Evolutionary conservation across 192 early-diverging fungal genomes (phyloP).

Genomic region (Kickxella alabastrina): DNA sequence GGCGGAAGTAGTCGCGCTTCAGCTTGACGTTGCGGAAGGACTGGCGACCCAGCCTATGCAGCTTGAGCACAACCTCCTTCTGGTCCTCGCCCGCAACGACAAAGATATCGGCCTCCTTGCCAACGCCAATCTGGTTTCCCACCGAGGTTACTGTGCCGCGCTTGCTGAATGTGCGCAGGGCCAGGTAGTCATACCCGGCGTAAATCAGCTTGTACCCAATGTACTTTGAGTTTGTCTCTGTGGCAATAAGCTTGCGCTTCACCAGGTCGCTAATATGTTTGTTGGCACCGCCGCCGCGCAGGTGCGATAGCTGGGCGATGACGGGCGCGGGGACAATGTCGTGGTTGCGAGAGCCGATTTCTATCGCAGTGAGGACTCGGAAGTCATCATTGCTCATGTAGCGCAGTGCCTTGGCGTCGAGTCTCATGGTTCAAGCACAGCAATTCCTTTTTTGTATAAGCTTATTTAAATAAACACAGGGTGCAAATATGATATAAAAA

Average conservation of each 20-base stretch:
- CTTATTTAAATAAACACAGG: neutral
- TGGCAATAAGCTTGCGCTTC: constrained; percentile 85
- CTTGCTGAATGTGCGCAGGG: constrained; percentile 86
- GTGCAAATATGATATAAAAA: too few relatives aligned
- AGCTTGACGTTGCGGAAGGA: constrained; percentile 96
- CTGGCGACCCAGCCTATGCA: constrained; percentile 93
- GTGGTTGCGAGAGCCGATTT: constrained; percentile 98
- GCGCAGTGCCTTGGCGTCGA: constrained; percentile 89
- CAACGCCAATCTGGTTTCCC: constrained; percentile 99
- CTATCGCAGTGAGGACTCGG: constrained; percentile 91
- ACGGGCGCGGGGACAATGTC: constrained; percentile 92
- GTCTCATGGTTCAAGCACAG: constrained; percentile 90
- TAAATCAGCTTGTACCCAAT: constrained; percentile 97
- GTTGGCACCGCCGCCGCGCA: constrained; percentile 80
- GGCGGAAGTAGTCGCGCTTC: constrained; percentile 95
- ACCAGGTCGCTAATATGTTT: constrained; percentile 83
- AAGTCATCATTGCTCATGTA: constrained; percentile 95
- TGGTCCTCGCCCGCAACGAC: constrained; percentile 93
- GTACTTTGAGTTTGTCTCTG: constrained; percentile 59
- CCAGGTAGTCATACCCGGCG: constrained; percentile 99
- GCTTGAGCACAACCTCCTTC: constrained; percentile 87
- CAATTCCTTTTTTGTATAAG: neutral
- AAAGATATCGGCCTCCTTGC: constrained; percentile 99
- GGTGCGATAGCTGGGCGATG: constrained; percentile 90
- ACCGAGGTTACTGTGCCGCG: constrained; percentile 87